phyloP scores from a whole-genome alignment of 2,329 filamentous ascomycete species.

The Fusarium sterilihyphosum region DNA sequence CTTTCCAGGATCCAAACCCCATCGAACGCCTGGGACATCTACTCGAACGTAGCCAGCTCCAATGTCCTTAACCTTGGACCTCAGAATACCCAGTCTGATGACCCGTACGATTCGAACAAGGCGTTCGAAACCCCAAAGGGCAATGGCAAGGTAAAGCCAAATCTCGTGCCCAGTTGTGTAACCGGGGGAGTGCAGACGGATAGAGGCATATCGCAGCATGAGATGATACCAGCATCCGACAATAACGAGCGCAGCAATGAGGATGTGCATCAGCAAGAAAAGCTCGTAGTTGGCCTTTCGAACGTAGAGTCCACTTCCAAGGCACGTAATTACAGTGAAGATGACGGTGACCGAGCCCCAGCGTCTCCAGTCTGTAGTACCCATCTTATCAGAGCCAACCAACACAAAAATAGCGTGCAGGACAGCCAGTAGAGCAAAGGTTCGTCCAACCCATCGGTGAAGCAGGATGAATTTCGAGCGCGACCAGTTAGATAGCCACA shows the following conservation, averaged over 20 bases:
- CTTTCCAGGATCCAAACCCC: constrained; percentile 14
- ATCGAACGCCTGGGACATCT: not conserved
- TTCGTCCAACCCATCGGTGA: constrained; percentile 4
- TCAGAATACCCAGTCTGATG: constrained; percentile 35
- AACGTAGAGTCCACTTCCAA: constrained; percentile 31
- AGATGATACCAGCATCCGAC: constrained; percentile 58
- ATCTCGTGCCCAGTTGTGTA: constrained; percentile 56
- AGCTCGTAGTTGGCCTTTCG: constrained; percentile 55
- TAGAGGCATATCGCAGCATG: constrained; percentile 42
- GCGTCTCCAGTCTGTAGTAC: not conserved
- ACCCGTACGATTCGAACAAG: constrained; percentile 39
- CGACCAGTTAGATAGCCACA: constrained; percentile 9
- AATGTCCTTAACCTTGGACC: constrained; percentile 13
- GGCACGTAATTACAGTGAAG: not conserved
- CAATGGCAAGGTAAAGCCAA: constrained; percentile 45
- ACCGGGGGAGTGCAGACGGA: not conserved
- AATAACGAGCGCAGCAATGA: constrained; percentile 53
- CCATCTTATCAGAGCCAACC: not conserved
- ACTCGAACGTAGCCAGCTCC: constrained; percentile 7
- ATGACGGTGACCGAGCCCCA: not conserved
- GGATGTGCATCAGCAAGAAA: constrained; percentile 57
- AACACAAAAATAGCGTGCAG: not conserved
- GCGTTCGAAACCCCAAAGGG: constrained; percentile 46
- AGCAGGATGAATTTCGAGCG: constrained; percentile 4
- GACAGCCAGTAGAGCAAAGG: constrained; percentile 2